Evolutionary conservation across 176 grass and related monocot genomes (phyloP), one percentile per base, ranked within the genome.

Genomic region (barley (Hordeum vulgare)): DNA sequence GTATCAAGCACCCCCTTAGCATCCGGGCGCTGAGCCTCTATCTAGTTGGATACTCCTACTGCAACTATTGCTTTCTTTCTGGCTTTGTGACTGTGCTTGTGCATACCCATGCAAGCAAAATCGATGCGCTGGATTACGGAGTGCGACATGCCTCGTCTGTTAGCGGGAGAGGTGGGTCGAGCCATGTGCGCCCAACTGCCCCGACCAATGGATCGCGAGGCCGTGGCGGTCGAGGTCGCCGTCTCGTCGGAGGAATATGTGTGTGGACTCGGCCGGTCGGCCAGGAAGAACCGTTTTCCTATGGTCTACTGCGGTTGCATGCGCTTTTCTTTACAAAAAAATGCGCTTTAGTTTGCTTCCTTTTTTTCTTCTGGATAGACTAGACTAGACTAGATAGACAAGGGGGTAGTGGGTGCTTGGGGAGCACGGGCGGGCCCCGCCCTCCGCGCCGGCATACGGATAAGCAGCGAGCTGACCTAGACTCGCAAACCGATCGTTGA

Each of bases 181-280:
- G 81, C 36, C 87, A 89, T 89, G 87, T 69, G 87, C 81, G 1
- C 9, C 13, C 31, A 66, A 7, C 85, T 34, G 18, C 44, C 10
- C 45, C 4, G 11, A n/a, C 76, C 69, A 61, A 84, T 84, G 6
- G 76, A 18, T 1, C 1, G 7, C 68, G 0, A 49, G 17, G 2
- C 4, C 86, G 75, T 79, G 81, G 53, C 3, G 31, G 4, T 33
- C 80, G 8, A 6, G 11, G 18, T 10, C 18, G 51, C 37, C 61
- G 85, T 28, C n/a, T 36, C 51, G 8, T 74, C 66, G 7, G 10
- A 33, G 3, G 66, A 74, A 74, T 73, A 79, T n/a, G n/a, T n/a
- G n/a, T n/a, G n/a, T n/a, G n/a, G n/a, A n/a, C n/a, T n/a, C n/a
- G n/a, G n/a, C n/a, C n/a, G n/a, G n/a, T n/a, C n/a, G n/a, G n/a